phyloP scores from a whole-genome alignment of 2,329 filamentous ascomycete species.

The Claviceps humidiphila region DNA sequence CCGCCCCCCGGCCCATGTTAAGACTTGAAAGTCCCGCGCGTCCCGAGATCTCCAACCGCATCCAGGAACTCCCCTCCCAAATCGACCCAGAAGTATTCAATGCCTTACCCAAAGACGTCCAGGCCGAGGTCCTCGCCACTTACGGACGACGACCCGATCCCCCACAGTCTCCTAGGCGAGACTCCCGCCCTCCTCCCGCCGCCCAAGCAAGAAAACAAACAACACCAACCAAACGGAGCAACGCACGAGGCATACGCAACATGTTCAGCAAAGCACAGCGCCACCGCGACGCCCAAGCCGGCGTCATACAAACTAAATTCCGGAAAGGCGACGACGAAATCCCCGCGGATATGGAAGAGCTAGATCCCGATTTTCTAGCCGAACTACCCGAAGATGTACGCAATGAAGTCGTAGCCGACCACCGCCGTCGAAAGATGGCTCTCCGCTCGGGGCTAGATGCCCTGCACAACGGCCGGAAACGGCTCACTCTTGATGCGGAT shows the following conservation, averaged over 20 bases:
- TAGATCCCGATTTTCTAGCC: slow-evolving; percentile 63
- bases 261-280: slow-evolving; percentile 33
- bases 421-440: slow-evolving; percentile 42
- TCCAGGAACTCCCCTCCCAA: slow-evolving; percentile 51
- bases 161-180: slow-evolving; percentile 35
- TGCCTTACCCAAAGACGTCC: slow-evolving; percentile 73
- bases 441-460: slow-evolving; percentile 38
- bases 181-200: slow-evolving; percentile 37
- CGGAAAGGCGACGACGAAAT: slow-evolving; percentile 20
- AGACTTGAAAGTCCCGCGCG: slow-evolving; percentile 27
- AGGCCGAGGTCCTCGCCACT: slow-evolving; percentile 65
- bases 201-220: slow-evolving; percentile 32
- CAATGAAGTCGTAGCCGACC: slow-evolving; percentile 64
- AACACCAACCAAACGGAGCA: slow-evolving; percentile 54
- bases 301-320: slow-evolving; percentile 63
- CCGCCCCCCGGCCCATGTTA: slow-evolving; percentile 8
- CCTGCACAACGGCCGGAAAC: slow-evolving; percentile 12
- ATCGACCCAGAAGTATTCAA: slow-evolving; percentile 75
- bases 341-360: slow-evolving; percentile 26
- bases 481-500: slow-evolving; percentile 12
- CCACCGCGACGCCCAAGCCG: slow-evolving; percentile 40
- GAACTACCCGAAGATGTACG: slow-evolving; percentile 74
- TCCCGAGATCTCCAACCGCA: slow-evolving; percentile 5
- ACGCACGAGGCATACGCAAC: slow-evolving; percentile 26
- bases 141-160: slow-evolving; percentile 37